These are phyloP conservation scores for Aspergillus sp. DNA, from an alignment of 2,329 filamentous ascomycete genomes.

Conservation along the genomic window DNA sequence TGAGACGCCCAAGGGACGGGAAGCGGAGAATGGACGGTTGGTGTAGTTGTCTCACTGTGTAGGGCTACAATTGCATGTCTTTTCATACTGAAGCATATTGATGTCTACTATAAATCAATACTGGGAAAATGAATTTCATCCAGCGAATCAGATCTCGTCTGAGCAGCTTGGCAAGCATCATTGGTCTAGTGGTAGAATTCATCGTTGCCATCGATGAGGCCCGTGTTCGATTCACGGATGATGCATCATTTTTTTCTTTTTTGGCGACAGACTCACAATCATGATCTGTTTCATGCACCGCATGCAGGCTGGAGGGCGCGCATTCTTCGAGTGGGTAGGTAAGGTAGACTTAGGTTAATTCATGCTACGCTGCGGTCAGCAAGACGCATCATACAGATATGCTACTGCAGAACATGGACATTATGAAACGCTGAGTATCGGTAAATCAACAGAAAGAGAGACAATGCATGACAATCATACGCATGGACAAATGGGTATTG, in stretches of 20 bases:
- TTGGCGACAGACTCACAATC: neutral
- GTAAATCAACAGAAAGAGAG: neutral
- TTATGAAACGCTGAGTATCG: too few relatives aligned
- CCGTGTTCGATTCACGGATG: slow-evolving; percentile 46
- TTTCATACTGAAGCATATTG: too few relatives aligned
- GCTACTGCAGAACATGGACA: too few relatives aligned
- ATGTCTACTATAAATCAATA: neutral
- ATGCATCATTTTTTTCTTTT: slow-evolving; percentile 29
- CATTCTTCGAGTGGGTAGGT: too few relatives aligned
- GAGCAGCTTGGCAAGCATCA: slow-evolving; percentile 24
- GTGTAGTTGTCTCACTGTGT: slow-evolving; percentile 9
- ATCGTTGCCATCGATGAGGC: slow-evolving; percentile 44
- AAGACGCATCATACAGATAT: neutral
- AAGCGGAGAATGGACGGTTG: slow-evolving; percentile 30
- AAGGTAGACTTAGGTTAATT: too few relatives aligned
- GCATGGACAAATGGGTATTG: slow-evolving; percentile 24
- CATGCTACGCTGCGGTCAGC: too few relatives aligned
- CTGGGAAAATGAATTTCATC: neutral
- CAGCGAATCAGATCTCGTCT: slow-evolving; percentile 6
- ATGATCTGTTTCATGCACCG: too few relatives aligned
- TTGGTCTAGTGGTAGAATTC: slow-evolving; percentile 44
- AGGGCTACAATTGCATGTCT: too few relatives aligned
- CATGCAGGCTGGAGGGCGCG: too few relatives aligned
- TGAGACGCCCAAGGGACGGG: slow-evolving; percentile 25
- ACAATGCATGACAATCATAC: neutral